These are phyloP conservation scores for Lachancea meyersii DNA, from an alignment of 805 yeast genomes.

Conservation along the genomic window DNA sequence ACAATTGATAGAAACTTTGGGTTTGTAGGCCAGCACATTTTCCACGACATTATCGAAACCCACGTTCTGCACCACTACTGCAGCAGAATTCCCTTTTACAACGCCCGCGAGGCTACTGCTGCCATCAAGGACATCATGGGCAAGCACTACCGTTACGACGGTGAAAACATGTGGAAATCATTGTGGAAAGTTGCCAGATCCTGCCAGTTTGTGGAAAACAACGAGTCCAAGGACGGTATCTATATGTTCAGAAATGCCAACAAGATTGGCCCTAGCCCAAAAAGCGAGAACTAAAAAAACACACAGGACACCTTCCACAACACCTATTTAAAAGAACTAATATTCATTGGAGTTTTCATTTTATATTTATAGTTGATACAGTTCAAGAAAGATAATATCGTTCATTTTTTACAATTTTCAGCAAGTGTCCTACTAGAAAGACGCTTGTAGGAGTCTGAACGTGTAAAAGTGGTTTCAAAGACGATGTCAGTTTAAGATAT, in stretches of 20 bases:
- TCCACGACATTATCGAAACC: constrained; percentile 88
- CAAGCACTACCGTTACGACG: constrained; percentile 58
- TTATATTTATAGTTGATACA: too few species aligned
- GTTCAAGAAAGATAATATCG: too few species aligned
- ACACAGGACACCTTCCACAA: background rate
- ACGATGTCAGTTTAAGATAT: too few species aligned
- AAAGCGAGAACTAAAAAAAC: background rate
- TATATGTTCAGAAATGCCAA: constrained; percentile 71
- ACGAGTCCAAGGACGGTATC: constrained; percentile 43
- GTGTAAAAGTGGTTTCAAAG: too few species aligned
- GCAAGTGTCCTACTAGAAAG: too few species aligned
- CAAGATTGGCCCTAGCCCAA: constrained; percentile 42
- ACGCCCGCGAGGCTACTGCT: constrained; percentile 69
- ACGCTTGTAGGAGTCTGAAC: too few species aligned
- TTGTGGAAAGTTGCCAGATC: constrained; percentile 57
- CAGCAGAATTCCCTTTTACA: constrained; percentile 81
- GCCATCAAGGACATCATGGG: constrained; percentile 85
- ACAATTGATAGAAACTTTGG: constrained; percentile 84
- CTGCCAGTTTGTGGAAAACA: constrained; percentile 69
- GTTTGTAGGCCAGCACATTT: constrained; percentile 66
- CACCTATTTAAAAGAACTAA: background rate
- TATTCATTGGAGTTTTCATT: too few species aligned
- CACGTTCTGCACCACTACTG: constrained; percentile 83
- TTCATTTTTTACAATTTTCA: too few species aligned
- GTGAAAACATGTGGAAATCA: constrained; percentile 67